Evolutionary conservation across 257 asterid species (phyloP).

Genomic region (Mentha longifolia): DNA sequence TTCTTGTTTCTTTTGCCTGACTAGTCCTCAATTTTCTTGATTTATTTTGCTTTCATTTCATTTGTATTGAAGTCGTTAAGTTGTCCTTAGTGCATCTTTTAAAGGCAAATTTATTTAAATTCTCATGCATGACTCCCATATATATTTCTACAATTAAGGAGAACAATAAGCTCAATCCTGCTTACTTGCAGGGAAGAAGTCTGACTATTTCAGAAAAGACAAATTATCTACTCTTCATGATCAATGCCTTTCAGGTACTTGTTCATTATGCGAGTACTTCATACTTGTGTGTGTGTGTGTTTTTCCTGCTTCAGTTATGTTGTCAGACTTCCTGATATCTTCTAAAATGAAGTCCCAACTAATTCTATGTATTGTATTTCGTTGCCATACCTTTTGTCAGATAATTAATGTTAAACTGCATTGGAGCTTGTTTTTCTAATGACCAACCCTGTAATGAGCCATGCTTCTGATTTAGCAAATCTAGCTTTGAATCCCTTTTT

Average conservation of each 20-base stretch:
- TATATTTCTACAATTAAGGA: background rate
- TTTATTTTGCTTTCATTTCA: too few species aligned
- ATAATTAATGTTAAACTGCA: too few species aligned
- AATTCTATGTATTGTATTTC: background rate
- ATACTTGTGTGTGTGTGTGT: background rate
- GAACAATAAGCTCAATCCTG: slow-evolving; percentile 20
- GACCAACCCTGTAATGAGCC: too few species aligned
- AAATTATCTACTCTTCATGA: slow-evolving; percentile 93
- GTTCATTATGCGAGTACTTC: slow-evolving; percentile 19
- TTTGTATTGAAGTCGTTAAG: too few species aligned
- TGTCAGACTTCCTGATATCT: slow-evolving; percentile 7
- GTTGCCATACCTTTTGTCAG: background rate
- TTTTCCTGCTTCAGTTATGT: slow-evolving; percentile 21
- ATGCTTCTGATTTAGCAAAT: too few species aligned
- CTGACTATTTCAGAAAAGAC: slow-evolving; percentile 88
- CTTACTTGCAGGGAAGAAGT: slow-evolving; percentile 81
- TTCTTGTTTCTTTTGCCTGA: too few species aligned
- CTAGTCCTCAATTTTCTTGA: too few species aligned
- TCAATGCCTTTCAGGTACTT: slow-evolving; percentile 94
- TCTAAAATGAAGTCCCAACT: slow-evolving; percentile 23
- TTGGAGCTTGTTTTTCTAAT: too few species aligned
- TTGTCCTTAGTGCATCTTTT: slow-evolving; percentile 22
- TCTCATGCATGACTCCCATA: slow-evolving; percentile 13
- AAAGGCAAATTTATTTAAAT: slow-evolving; percentile 24
- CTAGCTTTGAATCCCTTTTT: too few species aligned